Conservation (phyloP, 2,329 filamentous ascomycete species). For the Pleomassaria siparia region DNA sequence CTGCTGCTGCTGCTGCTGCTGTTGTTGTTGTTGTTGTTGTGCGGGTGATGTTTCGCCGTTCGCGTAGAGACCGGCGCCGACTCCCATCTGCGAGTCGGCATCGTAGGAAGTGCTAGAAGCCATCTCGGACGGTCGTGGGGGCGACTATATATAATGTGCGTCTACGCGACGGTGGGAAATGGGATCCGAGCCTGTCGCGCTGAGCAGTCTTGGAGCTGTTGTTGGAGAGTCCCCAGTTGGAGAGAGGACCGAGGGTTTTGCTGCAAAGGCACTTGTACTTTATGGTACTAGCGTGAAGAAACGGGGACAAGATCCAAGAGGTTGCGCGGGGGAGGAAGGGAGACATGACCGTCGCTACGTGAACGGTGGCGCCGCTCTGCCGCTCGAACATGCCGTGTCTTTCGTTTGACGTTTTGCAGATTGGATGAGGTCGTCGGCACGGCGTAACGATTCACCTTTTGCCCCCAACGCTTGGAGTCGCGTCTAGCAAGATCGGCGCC, state of each 20-base stretch:
- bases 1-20: constrained; percentile 6
- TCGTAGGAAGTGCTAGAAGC: constrained; percentile 31
- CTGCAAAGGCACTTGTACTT: constrained; percentile 1
- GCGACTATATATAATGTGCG: constrained; percentile 10
- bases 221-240: constrained; percentile 19
- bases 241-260: constrained; percentile 22
- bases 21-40: constrained; percentile 17
- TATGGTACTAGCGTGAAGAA: constrained; percentile 4
- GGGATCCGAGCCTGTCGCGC: constrained; percentile 15
- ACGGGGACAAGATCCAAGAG: constrained; percentile 2
- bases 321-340: background rate
- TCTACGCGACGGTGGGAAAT: constrained; percentile 11
- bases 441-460: constrained; percentile 1
- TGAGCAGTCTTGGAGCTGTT: constrained; percentile 21
- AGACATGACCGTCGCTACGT: background rate
- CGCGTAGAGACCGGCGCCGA: constrained; percentile 35
- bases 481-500: background rate
- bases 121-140: constrained; percentile 26
- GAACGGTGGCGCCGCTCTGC: background rate
- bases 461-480: background rate
- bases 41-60: constrained; percentile 36
- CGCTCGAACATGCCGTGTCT: background rate
- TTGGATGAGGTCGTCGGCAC: background rate
- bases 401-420: background rate
- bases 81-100: constrained; percentile 37